Conservation (phyloP, 2,329 filamentous ascomycete species). For the Alternaria longipes region DNA sequence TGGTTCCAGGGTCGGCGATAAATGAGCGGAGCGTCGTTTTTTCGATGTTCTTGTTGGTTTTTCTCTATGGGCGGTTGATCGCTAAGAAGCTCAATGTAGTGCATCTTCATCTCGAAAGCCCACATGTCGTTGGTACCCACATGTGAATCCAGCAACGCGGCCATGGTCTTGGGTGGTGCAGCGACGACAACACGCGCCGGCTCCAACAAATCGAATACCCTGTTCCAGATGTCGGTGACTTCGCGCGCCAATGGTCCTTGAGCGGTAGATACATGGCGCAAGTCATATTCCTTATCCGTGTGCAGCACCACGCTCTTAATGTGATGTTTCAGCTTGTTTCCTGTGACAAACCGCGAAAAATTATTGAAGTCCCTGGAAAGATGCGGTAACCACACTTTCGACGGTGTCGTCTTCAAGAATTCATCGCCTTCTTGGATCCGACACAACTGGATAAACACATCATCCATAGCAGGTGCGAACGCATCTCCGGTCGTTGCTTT, state of each 20-base stretch:
- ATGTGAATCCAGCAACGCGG: constrained; percentile 66
- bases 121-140: constrained; percentile 68
- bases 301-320: constrained; percentile 61
- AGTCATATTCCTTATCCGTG: constrained; percentile 52
- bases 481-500: constrained; percentile 43
- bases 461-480: constrained; percentile 43
- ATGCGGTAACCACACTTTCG: constrained; percentile 45
- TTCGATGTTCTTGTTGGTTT: neutral
- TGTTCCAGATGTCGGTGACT: constrained; percentile 46
- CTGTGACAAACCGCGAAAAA: constrained; percentile 31
- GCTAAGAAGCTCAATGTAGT: constrained; percentile 63
- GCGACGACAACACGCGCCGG: constrained; percentile 50
- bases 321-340: constrained; percentile 42
- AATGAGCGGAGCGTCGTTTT: constrained; percentile 56
- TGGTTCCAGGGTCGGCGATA: constrained; percentile 70
- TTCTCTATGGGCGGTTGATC: constrained; percentile 15
- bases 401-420: constrained; percentile 35
- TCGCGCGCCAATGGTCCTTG: constrained; percentile 61
- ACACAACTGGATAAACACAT: constrained; percentile 45
- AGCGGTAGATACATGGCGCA: constrained; percentile 37
- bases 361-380: constrained; percentile 22
- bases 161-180: constrained; percentile 70
- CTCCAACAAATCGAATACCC: constrained; percentile 41
- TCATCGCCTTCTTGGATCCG: constrained; percentile 43
- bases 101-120: constrained; percentile 70